Conservation (phyloP, 1,284 basidiomycete species). For the Leccinum huronense region DNA sequence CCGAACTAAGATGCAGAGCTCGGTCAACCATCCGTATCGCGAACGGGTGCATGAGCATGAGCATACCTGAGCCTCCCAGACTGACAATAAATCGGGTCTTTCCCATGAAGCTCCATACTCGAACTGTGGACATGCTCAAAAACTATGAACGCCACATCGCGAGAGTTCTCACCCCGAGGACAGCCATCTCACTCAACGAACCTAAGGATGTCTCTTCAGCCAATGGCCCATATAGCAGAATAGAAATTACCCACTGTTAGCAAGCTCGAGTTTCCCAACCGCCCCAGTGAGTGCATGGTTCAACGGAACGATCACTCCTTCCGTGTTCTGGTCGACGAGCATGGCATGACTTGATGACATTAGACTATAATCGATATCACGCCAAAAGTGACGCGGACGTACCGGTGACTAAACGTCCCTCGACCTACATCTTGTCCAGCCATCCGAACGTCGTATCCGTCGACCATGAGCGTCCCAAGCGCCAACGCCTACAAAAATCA, state of each 20-base stretch:
- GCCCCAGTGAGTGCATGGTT: constrained; percentile 60
- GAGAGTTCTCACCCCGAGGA: constrained; percentile 64
- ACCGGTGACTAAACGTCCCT: constrained; percentile 88
- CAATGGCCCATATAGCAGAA: not conserved
- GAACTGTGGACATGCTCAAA: constrained; percentile 48
- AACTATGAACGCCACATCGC: not conserved
- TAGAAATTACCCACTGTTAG: constrained; percentile 63
- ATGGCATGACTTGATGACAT: constrained; percentile 67
- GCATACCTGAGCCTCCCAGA: constrained; percentile 83
- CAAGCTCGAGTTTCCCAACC: constrained; percentile 74
- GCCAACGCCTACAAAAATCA: constrained; percentile 61
- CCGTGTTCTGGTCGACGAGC: constrained; percentile 83
- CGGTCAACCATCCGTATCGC: constrained; percentile 1
- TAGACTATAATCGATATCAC: not conserved
- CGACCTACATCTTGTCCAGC: constrained; percentile 89
- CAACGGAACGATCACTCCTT: constrained; percentile 74
- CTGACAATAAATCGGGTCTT: constrained; percentile 71
- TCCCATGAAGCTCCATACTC: constrained; percentile 90
- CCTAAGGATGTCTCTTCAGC: constrained; percentile 42
- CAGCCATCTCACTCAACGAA: constrained; percentile 83
- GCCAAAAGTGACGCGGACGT: constrained; percentile 10
- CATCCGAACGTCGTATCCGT: constrained; percentile 79
- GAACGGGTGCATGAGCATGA: constrained; percentile 23
- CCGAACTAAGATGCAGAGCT: constrained; percentile 54
- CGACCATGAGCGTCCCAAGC: constrained; percentile 78